Conservation (phyloP, 23 red algal genomes). For the Pyropia yezoensis region DNA sequence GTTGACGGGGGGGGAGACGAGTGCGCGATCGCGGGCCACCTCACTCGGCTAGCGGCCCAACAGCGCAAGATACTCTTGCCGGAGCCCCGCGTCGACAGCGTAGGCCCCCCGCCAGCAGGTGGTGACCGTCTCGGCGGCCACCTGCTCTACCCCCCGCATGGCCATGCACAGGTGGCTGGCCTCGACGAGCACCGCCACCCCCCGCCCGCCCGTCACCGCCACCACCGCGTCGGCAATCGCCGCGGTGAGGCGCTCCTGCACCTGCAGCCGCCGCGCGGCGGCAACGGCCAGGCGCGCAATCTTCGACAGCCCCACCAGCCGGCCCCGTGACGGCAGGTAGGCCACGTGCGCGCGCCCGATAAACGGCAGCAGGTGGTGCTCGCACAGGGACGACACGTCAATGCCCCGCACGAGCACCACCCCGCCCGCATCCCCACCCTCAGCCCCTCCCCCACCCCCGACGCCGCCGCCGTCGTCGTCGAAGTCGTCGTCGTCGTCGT, state of each 20-base stretch:
- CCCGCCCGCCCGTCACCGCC: constrained; percentile 16
- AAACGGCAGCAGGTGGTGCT: constrained; percentile 94
- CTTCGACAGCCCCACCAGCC: constrained; percentile 83
- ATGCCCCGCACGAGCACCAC: constrained; percentile 63
- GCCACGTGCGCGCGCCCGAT: constrained; percentile 60
- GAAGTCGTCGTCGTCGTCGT: constrained; percentile 53
- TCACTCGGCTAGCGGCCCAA: too few relatives aligned
- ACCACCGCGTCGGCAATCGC: constrained; percentile 80
- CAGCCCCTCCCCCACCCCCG: too few relatives aligned
- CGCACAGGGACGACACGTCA: constrained; percentile 84
- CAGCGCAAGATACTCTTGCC: constrained; percentile 28
- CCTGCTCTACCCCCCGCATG: constrained; percentile 73
- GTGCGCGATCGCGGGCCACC: too few relatives aligned
- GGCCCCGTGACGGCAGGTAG: constrained; percentile 55
- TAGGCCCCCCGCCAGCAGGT: constrained; percentile 49
- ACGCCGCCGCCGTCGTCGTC: too few relatives aligned
- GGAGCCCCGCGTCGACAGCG: constrained; percentile 16
- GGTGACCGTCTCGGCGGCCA: constrained; percentile 50
- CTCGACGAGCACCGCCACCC: constrained; percentile 66
- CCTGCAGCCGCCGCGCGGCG: constrained; percentile 60
- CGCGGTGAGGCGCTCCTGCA: constrained; percentile 84
- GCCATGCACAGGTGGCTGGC: constrained; percentile 79
- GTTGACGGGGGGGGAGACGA: too few relatives aligned
- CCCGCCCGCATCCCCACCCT: too few relatives aligned
- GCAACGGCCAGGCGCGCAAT: constrained; percentile 61